Evolutionary conservation across 352 stramenopile species (phyloP).

Genomic region (Pythium folliculosum): DNA sequence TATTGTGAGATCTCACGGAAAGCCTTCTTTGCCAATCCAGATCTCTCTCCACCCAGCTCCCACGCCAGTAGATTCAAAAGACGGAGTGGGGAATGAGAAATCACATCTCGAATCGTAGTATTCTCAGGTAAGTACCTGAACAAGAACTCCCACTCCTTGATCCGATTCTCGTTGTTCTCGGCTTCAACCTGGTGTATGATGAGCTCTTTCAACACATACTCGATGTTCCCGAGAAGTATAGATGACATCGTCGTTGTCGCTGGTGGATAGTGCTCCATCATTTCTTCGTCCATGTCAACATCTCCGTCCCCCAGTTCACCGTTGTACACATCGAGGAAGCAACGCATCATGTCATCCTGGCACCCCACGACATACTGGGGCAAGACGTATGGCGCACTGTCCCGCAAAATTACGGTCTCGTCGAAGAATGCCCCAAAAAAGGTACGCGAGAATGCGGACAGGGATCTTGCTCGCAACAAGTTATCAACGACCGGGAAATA

Average conservation of each 20-base stretch:
- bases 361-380: constrained; percentile 35
- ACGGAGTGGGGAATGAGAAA: constrained; percentile 32
- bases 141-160: constrained; percentile 44
- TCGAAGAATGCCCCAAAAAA: constrained; percentile 36
- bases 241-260: constrained; percentile 24
- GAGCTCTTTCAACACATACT: constrained; percentile 38
- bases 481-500: constrained; percentile 40
- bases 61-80: constrained; percentile 38
- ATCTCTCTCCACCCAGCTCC: constrained; percentile 40
- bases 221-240: constrained; percentile 34
- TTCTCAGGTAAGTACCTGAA: constrained; percentile 40
- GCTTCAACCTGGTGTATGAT: constrained; percentile 41
- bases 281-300: constrained; percentile 30
- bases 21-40: constrained; percentile 32
- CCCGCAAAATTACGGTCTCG: constrained; percentile 29
- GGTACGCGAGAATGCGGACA: constrained; percentile 31
- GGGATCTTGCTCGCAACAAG: constrained; percentile 23
- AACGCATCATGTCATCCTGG: constrained; percentile 31
- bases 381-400: constrained; percentile 36
- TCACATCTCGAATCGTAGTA: constrained; percentile 37
- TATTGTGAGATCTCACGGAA: constrained; percentile 43
- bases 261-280: constrained; percentile 15
- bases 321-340: constrained; percentile 31
- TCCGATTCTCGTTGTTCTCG: constrained; percentile 33
- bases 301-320: constrained; percentile 22